These are phyloP conservation scores for Dendrobium huoshanense DNA, from an alignment of 106 monocot species.

Conservation along the genomic window DNA sequence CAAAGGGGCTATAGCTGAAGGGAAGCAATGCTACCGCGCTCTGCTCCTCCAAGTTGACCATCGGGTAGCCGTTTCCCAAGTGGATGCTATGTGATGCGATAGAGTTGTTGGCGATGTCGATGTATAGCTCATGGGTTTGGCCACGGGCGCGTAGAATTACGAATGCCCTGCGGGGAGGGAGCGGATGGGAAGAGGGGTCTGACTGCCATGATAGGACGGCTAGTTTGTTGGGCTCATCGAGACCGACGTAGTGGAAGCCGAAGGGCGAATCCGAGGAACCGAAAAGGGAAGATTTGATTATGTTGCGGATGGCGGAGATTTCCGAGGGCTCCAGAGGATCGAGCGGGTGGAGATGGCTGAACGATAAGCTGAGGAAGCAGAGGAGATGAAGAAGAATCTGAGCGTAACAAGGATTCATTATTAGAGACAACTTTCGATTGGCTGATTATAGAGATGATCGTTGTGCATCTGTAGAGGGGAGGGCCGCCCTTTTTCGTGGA, in stretches of 20 bases:
- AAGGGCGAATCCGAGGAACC: conserved; percentile 11
- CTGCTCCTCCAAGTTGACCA: conserved; percentile 48
- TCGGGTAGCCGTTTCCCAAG: conserved; percentile 40
- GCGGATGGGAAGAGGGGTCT: neutral
- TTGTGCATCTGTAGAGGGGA: too few species aligned
- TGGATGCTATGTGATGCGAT: conserved; percentile 26
- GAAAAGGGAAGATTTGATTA: conserved; percentile 22
- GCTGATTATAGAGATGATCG: too few species aligned
- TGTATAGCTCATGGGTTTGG: conserved; percentile 33
- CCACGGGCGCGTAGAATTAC: conserved; percentile 33
- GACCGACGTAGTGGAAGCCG: conserved; percentile 71
- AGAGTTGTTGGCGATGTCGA: conserved; percentile 26
- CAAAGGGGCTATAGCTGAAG: conserved; percentile 47
- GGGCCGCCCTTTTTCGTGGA: too few species aligned
- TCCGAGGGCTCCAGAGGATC: conserved; percentile 48
- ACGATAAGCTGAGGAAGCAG: neutral
- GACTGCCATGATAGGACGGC: conserved; percentile 27
- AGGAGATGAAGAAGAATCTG: neutral
- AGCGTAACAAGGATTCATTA: neutral
- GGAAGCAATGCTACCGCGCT: conserved; percentile 25
- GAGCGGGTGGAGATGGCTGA: conserved; percentile 24
- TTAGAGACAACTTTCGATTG: neutral
- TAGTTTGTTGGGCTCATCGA: conserved; percentile 65
- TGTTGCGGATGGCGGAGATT: conserved; percentile 21
- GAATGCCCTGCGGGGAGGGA: conserved; percentile 36